Conservation (phyloP, 139 green algal genomes). For the Tetraselmis striata region DNA sequence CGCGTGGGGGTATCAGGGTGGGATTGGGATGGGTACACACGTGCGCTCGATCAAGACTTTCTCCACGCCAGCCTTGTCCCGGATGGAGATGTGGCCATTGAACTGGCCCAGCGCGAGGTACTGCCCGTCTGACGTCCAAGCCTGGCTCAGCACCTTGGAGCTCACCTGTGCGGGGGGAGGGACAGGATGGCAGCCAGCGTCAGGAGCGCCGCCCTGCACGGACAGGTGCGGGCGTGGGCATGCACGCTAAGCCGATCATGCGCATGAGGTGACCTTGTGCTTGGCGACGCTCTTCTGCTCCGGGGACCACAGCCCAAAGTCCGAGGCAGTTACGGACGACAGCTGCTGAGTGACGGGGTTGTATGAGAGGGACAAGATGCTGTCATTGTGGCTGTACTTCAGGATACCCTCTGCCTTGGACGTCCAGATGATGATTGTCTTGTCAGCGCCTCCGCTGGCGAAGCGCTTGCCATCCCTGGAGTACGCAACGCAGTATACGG, state of each 20-base stretch:
- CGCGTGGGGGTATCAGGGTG: too few species aligned
- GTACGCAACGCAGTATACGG: conserved; percentile 73
- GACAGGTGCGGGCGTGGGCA: not conserved
- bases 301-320: conserved; percentile 78
- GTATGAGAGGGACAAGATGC: conserved; percentile 70
- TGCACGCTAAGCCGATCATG: not conserved
- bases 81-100: conserved; percentile 61
- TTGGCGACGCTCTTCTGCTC: conserved; percentile 79
- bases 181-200: too few species aligned
- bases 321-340: conserved; percentile 54
- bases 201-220: too few species aligned
- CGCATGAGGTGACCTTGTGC: conserved; percentile 53
- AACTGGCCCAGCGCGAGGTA: conserved; percentile 67
- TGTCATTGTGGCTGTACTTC: conserved; percentile 76
- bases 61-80: conserved; percentile 65
- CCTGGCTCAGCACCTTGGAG: conserved; percentile 51
- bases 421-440: conserved; percentile 84
- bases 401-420: conserved; percentile 75
- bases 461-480: conserved; percentile 72
- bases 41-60: conserved; percentile 48
- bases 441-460: conserved; percentile 75
- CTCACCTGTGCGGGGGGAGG: conserved; percentile 33
- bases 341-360: conserved; percentile 80
- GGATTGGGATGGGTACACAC: conserved; percentile 79
- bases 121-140: conserved; percentile 70